Percentiles rank a stretch among this genome's conserved stretches.
Conservation (phyloP, 495 filamentous ascomycete genomes). For the Penicillium coprophilum region DNA sequence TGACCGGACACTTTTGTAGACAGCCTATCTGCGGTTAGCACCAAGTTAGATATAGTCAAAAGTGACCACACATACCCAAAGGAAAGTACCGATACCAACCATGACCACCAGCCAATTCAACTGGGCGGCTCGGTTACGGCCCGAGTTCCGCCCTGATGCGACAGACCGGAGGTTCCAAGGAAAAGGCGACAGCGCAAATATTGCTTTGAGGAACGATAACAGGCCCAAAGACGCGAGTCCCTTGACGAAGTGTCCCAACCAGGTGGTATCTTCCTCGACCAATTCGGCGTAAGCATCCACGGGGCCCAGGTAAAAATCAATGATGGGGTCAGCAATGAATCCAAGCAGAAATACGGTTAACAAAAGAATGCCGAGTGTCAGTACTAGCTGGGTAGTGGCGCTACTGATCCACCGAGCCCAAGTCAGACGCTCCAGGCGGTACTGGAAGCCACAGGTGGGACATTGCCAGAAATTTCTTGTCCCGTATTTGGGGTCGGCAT, state of each 20-base stretch:
- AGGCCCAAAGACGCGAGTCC: slow-evolving; percentile 82
- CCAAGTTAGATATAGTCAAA: slow-evolving; percentile 1
- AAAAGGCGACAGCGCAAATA: slow-evolving; percentile 72
- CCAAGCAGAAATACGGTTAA: slow-evolving; percentile 74
- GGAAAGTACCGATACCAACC: slow-evolving; percentile 76
- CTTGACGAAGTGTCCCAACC: slow-evolving; percentile 83
- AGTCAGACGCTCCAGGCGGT: slow-evolving; percentile 73
- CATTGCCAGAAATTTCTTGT: slow-evolving; percentile 79
- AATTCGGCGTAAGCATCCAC: slow-evolving; percentile 45
- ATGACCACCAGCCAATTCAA: slow-evolving; percentile 76
- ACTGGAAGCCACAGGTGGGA: slow-evolving; percentile 83
- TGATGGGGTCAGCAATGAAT: slow-evolving; percentile 90
- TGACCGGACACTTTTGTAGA: slow-evolving; percentile 74
- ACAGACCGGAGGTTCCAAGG: slow-evolving; percentile 64
- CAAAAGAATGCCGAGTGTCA: slow-evolving; percentile 70
- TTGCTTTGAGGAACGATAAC: slow-evolving; percentile 78
- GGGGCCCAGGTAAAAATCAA: slow-evolving; percentile 82
- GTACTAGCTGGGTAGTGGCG: slow-evolving; percentile 55
- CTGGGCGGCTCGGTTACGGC: slow-evolving; percentile 69
- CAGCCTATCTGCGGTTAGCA: slow-evolving; percentile 54
- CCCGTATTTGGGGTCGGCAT: slow-evolving; percentile 65
- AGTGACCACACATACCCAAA: slow-evolving; percentile 62
- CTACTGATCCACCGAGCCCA: slow-evolving; percentile 76
- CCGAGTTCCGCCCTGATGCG: slow-evolving; percentile 56
- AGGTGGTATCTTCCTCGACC: slow-evolving; percentile 52